These are phyloP conservation scores for Suillus spraguei DNA, from an alignment of 768 basidiomycete species.

Conservation along the genomic window DNA sequence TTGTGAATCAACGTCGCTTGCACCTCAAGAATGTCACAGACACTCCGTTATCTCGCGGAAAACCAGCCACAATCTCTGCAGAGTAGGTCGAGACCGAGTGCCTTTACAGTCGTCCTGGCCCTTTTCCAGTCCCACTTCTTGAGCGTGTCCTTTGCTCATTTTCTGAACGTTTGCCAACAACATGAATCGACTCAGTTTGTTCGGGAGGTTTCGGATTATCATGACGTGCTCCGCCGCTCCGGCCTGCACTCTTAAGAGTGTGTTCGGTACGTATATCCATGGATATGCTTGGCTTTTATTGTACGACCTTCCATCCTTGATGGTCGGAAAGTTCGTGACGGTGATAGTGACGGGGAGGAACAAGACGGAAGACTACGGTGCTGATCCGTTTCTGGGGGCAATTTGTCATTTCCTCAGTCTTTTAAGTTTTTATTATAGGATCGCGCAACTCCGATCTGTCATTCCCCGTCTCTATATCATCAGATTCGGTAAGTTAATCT, in stretches of 20 bases:
- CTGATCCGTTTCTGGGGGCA: conserved; percentile 28
- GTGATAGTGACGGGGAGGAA: background rate
- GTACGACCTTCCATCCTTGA: background rate
- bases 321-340: background rate
- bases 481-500: conserved; percentile 7
- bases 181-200: background rate
- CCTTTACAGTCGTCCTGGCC: background rate
- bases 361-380: conserved; percentile 1
- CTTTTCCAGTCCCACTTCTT: conserved; percentile 1
- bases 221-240: background rate
- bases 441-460: background rate
- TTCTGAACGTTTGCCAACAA: conserved; percentile 2
- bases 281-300: too few relatives aligned
- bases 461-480: background rate
- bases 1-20: too few relatives aligned
- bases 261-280: too few relatives aligned
- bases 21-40: too few relatives aligned
- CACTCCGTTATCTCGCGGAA: too few relatives aligned
- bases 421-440: background rate
- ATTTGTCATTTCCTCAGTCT: conserved; percentile 19
- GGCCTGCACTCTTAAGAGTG: background rate
- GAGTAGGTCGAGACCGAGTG: background rate
- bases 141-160: conserved; percentile 6
- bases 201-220: background rate
- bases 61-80: too few relatives aligned